Conservation (phyloP, 306 rosid species). For the Cucurbita moschata region DNA sequence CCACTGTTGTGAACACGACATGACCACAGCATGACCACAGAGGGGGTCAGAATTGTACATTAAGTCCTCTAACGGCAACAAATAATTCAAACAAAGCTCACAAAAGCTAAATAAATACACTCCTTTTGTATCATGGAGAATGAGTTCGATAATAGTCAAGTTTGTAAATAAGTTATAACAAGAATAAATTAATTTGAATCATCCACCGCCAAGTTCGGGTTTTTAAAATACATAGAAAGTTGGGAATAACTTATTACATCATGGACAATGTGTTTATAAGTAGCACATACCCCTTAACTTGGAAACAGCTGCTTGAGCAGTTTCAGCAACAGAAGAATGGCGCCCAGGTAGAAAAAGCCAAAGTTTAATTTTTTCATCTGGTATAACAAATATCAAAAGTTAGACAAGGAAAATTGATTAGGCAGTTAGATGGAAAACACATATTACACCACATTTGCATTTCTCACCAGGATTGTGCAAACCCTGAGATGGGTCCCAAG, state of each 20-base stretch:
- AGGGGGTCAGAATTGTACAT: background rate
- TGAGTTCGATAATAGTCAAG: background rate
- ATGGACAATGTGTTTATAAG: background rate
- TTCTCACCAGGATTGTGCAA: conserved; percentile 87
- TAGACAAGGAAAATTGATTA: conserved; percentile 9
- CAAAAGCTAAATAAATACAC: background rate
- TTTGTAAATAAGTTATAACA: background rate
- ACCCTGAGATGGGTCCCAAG: conserved; percentile 99
- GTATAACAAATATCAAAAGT: conserved; percentile 13
- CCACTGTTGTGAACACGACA: conserved; percentile 38
- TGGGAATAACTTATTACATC: background rate
- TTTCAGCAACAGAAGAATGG: conserved; percentile 55
- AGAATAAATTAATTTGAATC: background rate
- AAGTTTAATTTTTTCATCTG: conserved; percentile 93
- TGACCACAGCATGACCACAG: background rate
- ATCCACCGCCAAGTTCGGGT: background rate
- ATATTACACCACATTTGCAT: conserved; percentile 10
- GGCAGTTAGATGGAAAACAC: background rate
- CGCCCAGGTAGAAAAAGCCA: conserved; percentile 98
- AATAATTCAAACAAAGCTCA: background rate
- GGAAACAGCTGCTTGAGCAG: conserved; percentile 66
- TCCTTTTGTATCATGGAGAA: background rate
- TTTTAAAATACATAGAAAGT: background rate
- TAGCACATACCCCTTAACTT: conserved; percentile 61
- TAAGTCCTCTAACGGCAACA: background rate